Percentiles rank a stretch among this genome's conserved stretches.
Evolutionary conservation across 495 filamentous ascomycete genomes (phyloP).

Genomic region (Cenococcum geophilum): DNA sequence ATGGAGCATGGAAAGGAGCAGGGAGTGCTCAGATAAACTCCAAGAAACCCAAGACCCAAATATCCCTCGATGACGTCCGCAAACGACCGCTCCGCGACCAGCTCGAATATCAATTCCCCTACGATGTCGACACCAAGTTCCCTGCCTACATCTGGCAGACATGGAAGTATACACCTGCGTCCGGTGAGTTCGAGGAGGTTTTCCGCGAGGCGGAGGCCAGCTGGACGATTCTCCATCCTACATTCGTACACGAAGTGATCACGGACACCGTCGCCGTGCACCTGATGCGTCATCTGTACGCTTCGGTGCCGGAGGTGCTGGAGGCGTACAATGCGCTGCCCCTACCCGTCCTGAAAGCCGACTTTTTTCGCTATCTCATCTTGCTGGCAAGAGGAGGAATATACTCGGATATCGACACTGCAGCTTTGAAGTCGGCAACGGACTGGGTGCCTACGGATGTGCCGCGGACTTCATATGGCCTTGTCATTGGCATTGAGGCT

Average conservation of each 20-base stretch:
- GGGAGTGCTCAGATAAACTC: conserved; percentile 40
- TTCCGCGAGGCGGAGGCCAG: conserved; percentile 80
- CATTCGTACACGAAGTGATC: conserved; percentile 93
- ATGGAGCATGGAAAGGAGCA: conserved; percentile 37
- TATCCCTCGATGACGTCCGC: conserved; percentile 35
- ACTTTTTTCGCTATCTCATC: conserved; percentile 97
- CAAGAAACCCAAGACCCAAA: conserved; percentile 44
- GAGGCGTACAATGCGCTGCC: conserved; percentile 86
- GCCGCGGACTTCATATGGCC: conserved; percentile 66
- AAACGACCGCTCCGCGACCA: conserved; percentile 64
- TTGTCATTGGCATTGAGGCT: conserved; percentile 92
- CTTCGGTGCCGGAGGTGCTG: conserved; percentile 80
- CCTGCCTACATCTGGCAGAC: conserved; percentile 99
- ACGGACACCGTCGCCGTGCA: conserved; percentile 80
- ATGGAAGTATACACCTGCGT: conserved; percentile 85
- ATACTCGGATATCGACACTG: conserved; percentile 95
- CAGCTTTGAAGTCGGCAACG: conserved; percentile 69
- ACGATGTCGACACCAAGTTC: conserved; percentile 79
- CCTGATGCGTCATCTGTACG: conserved; percentile 79
- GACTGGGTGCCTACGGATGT: conserved; percentile 83
- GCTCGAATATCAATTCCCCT: conserved; percentile 88
- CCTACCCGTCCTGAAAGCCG: conserved; percentile 84
- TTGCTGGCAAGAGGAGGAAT: conserved; percentile 89
- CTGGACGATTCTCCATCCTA: conserved; percentile 85
- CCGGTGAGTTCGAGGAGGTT: conserved; percentile 64